Conservation (phyloP, 495 filamentous ascomycete genomes). For the Penicillium flavigenum region DNA sequence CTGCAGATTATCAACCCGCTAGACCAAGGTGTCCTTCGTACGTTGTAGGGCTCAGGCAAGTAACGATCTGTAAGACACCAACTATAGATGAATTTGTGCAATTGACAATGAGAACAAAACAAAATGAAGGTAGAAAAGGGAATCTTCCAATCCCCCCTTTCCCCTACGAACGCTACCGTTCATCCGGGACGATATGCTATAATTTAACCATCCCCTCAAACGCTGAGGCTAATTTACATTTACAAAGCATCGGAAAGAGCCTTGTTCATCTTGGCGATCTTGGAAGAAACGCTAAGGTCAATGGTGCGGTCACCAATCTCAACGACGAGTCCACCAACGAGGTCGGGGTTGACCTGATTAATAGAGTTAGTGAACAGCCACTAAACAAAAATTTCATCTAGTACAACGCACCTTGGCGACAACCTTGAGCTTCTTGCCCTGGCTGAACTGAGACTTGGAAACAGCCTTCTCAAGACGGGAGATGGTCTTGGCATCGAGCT, state of each 20-base stretch:
- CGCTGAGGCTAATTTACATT: constrained; percentile 49
- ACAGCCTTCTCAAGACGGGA: constrained; percentile 82
- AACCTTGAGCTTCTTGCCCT: constrained; percentile 97
- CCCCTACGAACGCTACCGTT: constrained; percentile 32
- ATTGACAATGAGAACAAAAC: constrained; percentile 34
- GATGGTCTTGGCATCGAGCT: constrained; percentile 83
- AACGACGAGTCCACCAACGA: constrained; percentile 89
- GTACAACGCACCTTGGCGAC: constrained; percentile 69
- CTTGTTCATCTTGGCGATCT: constrained; percentile 99
- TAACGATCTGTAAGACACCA: neutral
- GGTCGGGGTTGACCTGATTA: constrained; percentile 82
- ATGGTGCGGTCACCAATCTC: constrained; percentile 98
- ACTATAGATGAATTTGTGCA: constrained; percentile 23
- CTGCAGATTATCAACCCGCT: neutral
- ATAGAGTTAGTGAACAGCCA: neutral
- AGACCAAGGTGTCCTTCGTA: neutral
- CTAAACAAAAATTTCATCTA: neutral
- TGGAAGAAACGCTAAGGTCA: constrained; percentile 91
- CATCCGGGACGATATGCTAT: constrained; percentile 31
- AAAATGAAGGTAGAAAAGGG: constrained; percentile 21
- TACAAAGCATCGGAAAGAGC: constrained; percentile 93
- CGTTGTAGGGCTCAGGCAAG: neutral
- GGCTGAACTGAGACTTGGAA: constrained; percentile 82
- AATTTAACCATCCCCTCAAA: constrained; percentile 28
- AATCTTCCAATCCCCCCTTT: constrained; percentile 9